A percentile compares a stretch with the other conserved stretches of the same genome.
Evolutionary conservation across 129 eudicot species (phyloP).

Genomic region (Flaveria robusta): DNA sequence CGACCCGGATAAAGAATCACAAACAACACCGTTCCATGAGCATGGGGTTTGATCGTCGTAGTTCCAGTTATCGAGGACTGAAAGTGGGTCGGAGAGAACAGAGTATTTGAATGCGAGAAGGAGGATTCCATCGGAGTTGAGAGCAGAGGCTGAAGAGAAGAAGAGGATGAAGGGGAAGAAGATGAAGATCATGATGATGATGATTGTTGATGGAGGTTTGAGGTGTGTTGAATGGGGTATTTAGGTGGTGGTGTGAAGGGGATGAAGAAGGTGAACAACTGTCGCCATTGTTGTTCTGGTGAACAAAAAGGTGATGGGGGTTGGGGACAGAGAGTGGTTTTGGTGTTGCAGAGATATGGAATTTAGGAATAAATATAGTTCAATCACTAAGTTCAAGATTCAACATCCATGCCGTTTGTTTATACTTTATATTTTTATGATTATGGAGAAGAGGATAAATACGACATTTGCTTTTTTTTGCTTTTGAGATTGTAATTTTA

Average conservation of each 20-base stretch:
- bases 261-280: slow-evolving; percentile 59
- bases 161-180: slow-evolving; percentile 15
- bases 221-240: not conserved
- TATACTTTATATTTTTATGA: not conserved
- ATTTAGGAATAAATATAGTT: slow-evolving; percentile 31
- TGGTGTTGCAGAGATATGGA: slow-evolving; percentile 31
- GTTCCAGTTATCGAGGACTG: slow-evolving; percentile 86
- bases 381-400: slow-evolving; percentile 10
- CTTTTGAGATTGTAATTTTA: not conserved
- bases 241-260: slow-evolving; percentile 16
- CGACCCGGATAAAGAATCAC: slow-evolving; percentile 33
- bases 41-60: slow-evolving; percentile 75
- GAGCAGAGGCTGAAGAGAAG: slow-evolving; percentile 42
- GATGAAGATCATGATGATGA: slow-evolving; percentile 21
- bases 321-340: slow-evolving; percentile 33
- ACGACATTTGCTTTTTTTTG: not conserved
- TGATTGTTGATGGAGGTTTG: not conserved
- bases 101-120: slow-evolving; percentile 83
- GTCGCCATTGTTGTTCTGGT: slow-evolving; percentile 60
- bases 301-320: slow-evolving; percentile 39
- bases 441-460: too few relatives aligned
- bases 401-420: slow-evolving; percentile 17
- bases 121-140: slow-evolving; percentile 72
- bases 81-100: slow-evolving; percentile 71
- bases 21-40: slow-evolving; percentile 78